Conservation (phyloP, 257 asterid species). For the Solanum medicagineum region DNA sequence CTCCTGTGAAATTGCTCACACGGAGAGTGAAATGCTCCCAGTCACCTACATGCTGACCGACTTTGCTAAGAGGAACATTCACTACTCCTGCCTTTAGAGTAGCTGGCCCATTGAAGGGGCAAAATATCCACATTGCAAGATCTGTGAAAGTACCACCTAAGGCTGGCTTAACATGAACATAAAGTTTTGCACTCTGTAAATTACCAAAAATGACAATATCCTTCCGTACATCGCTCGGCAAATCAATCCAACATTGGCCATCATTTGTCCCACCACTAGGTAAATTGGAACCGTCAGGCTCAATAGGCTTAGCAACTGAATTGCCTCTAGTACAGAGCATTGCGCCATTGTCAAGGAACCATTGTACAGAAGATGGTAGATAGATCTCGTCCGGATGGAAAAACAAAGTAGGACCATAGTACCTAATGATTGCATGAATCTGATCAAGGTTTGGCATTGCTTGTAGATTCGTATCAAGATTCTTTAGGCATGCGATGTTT, state of each 20-base stretch:
- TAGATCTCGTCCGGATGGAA: slow-evolving; percentile 76
- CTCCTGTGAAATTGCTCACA: slow-evolving; percentile 77
- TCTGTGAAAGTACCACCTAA: slow-evolving; percentile 84
- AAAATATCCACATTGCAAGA: slow-evolving; percentile 78
- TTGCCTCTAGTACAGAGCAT: slow-evolving; percentile 26
- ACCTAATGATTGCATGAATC: slow-evolving; percentile 50
- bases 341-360: slow-evolving; percentile 81
- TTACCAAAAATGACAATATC: slow-evolving; percentile 47
- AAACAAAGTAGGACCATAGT: slow-evolving; percentile 76
- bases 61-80: slow-evolving; percentile 41
- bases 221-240: slow-evolving; percentile 41
- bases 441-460: slow-evolving; percentile 86
- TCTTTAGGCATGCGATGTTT: slow-evolving; percentile 61
- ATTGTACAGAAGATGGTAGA: slow-evolving; percentile 78
- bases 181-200: slow-evolving; percentile 63
- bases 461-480: slow-evolving; percentile 29
- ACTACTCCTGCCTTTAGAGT: slow-evolving; percentile 57
- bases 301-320: slow-evolving; percentile 33
- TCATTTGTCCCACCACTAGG: slow-evolving; percentile 76
- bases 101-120: slow-evolving; percentile 88
- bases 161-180: slow-evolving; percentile 82
- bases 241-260: slow-evolving; percentile 71
- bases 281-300: slow-evolving; percentile 55
- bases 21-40: slow-evolving; percentile 97
- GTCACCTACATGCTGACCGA: slow-evolving; percentile 90